A percentile compares a stretch with the other conserved stretches of the same genome.
Evolutionary conservation across 73 alveolate species (phyloP).

Genomic region (Paramecium primaurelia): DNA sequence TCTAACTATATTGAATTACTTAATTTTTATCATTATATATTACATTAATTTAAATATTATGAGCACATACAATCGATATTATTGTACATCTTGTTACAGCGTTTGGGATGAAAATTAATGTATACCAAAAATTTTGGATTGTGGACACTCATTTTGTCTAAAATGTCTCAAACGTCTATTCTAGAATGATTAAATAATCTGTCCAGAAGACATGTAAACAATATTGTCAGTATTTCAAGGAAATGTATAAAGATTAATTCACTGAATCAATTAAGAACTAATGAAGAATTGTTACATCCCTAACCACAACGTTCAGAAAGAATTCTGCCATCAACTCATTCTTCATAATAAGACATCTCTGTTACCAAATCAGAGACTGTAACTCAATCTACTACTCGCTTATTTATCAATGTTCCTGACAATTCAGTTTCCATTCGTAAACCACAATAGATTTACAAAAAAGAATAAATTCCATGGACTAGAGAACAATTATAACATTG

Average conservation of each 20-base stretch:
- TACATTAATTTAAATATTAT: neutral
- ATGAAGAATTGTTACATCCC: neutral
- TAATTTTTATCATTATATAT: neutral
- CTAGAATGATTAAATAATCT: neutral
- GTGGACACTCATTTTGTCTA: conserved; percentile 27
- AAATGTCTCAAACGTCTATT: neutral
- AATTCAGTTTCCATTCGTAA: neutral
- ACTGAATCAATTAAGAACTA: neutral
- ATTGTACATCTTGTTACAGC: conserved; percentile 15
- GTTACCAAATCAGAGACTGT: neutral
- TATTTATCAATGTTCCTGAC: neutral
- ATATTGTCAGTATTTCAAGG: neutral
- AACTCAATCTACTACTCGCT: neutral
- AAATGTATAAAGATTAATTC: neutral
- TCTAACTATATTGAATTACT: neutral
- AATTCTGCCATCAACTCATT: neutral
- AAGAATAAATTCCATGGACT: conserved; percentile 6
- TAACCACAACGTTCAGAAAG: neutral
- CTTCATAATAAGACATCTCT: neutral
- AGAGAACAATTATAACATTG: neutral
- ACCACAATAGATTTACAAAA: neutral
- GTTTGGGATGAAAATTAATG: conserved; percentile 37
- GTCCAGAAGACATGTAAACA: conserved; percentile 36
- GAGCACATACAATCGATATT: conserved; percentile 17
- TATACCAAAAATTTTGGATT: neutral